Base-by-base conservation (phyloP, 177 flowering plant species). In the Vitis hybrid region DNA sequence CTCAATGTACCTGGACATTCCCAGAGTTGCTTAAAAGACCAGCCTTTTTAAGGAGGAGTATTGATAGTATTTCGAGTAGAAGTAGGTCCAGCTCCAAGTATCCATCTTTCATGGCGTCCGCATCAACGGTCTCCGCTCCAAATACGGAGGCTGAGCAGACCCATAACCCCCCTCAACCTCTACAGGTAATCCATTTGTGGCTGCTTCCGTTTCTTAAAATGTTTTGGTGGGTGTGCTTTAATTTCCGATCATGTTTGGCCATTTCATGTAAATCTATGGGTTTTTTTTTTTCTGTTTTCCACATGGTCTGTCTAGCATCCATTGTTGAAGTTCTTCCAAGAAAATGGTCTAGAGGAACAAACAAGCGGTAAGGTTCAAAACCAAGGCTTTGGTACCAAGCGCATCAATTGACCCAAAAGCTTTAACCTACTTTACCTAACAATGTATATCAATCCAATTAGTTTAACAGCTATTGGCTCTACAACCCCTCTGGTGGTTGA, bases 101-200 rank as follows among this genome's bases (percentile, higher is more conserved):
- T 72, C 77, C 78, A 16, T 62, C 79, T 70, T 8, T 72, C 61
- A 60, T 71, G 69, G 84, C 85, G 13, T 51, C 74, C 70, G 39
- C 71, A 45, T 70, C 83, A 2, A 70, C 79, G 49, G 68, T 70
- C 75, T 70, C 82, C 16, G 64, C 76, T 18, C 60, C 74, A 31
- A 80, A 74, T 70, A 31, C 67, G 5, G 59, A 50, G 31, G 60
- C 33, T 1, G 77, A 51, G 20, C 56, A 71, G 33, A 20, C 73
- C 78, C 75, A 69, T 69, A 70, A 56, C 26, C 52, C 75, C 75
- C 76, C 64, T 19, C 70, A 58, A 49, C 84, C 86, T n/a, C n/a
- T 72, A 5, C 86, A 78, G 82, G 86, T 83, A 55, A 16, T n/a
- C n/a, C 70, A 64, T 14, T 22, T 16, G 52, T 3, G 8, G 14